These are phyloP conservation scores for Wallacemonas sp. DNA, from an alignment of 208 protist genomes.

Conservation along the genomic window DNA sequence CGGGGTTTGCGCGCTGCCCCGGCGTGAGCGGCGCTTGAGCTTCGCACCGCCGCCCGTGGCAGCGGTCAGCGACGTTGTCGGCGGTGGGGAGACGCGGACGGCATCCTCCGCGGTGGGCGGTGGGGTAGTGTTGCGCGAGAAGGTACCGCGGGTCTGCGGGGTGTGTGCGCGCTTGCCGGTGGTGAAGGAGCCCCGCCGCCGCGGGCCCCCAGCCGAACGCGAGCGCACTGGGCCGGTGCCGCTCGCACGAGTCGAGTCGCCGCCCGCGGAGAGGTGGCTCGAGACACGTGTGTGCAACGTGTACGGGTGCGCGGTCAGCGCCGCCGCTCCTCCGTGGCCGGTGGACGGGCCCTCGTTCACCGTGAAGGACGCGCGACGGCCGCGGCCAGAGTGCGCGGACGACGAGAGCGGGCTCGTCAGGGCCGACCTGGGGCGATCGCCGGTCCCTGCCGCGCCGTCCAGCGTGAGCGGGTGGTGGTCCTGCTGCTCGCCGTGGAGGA, in stretches of 20 bases:
- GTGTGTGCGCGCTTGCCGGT: neutral
- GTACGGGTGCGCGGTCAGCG: neutral
- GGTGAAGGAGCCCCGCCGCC: constrained; percentile 1
- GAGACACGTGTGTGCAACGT: constrained; percentile 7
- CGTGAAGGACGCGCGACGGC: neutral
- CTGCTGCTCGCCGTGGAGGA: neutral
- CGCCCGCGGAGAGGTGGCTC: constrained; percentile 10
- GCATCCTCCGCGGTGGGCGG: neutral
- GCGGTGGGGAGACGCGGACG: neutral
- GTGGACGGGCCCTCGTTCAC: neutral
- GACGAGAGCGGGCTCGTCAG: neutral
- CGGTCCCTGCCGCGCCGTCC: too few relatives aligned
- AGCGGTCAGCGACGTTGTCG: neutral
- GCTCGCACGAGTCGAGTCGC: neutral
- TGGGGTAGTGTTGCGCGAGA: constrained; percentile 4
- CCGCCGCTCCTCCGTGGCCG: neutral
- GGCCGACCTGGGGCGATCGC: too few relatives aligned
- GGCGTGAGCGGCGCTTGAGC: neutral
- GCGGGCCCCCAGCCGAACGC: neutral
- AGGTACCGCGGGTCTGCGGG: constrained; percentile 3
- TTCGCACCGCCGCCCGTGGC: neutral
- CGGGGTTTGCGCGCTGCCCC: neutral
- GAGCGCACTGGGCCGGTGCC: neutral
- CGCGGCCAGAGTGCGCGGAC: too few relatives aligned
- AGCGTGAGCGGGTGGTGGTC: neutral